Evolutionary conservation across 2,329 filamentous ascomycete genomes (phyloP), one percentile per base, ranked within the genome.

Genomic region (Penicillium sp.): DNA sequence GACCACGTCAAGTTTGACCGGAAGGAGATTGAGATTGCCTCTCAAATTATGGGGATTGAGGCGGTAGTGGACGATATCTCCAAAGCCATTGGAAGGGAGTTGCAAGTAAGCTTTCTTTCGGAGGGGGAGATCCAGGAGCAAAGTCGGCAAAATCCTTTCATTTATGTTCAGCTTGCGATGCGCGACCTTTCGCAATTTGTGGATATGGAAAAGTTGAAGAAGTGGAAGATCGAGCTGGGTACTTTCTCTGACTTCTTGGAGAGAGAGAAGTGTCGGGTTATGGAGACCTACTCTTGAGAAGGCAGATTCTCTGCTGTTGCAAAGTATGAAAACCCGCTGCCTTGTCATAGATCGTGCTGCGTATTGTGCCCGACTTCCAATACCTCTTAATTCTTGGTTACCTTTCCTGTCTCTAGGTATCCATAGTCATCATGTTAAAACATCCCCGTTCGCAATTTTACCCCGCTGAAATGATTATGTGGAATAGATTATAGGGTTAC

Each of bases 211-310:
- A 49, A 61, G 2, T 55, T 69, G 3, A 73, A 69, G 60, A 62
- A 62, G 10, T 82, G 74, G 74, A 76, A 73, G 0, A 68, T 84
- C 36, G 69, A 73, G 2, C 49, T 81, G 54, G 75, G 74, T n/a
- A 78, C 71, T 0, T 80, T 84, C 58, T 66, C 73, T n/a, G 63
- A 71, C 19, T 84, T 79, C 52, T 54, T 83, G 43, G 66, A 74
- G 56, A 69, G 75, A 49, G 77, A 83, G 68, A 75, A 74, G 60
- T 67, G 60, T 7, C 58, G 54, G 0, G 62, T 71, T 10, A 14
- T 49, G n/a, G 27, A 51, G 19, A 67, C 64, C 18, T 70, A 65
- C 50, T 19, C 16, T 27, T 27, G 24, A 27, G 24, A 27, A 27
- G 24, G 6, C 24, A 27, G 24, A 27, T 27, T 27, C 6, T 27